Percentiles rank a stretch among this genome's conserved stretches.
Evolutionary conservation across 1,284 basidiomycete species (phyloP).

Genomic region (Phlebopus sp.): DNA sequence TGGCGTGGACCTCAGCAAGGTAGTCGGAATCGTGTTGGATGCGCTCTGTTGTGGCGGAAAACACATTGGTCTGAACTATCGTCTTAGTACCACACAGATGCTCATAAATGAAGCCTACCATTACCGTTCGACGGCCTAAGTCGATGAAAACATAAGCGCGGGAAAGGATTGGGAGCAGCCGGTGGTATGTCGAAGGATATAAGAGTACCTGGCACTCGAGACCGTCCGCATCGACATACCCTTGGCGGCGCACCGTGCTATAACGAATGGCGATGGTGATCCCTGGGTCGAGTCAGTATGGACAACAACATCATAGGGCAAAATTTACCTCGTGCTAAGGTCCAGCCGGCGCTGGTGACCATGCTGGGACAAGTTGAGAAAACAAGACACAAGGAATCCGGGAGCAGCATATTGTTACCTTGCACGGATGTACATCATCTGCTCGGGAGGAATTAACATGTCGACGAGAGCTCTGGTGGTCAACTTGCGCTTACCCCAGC

Average conservation of each 20-base stretch:
- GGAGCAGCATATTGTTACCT: conserved; percentile 34
- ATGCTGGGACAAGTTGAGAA: conserved; percentile 41
- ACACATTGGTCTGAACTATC: conserved; percentile 42
- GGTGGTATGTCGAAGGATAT: conserved; percentile 69
- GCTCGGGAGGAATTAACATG: conserved; percentile 1
- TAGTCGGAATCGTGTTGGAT: conserved; percentile 55
- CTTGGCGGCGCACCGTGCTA: conserved; percentile 70
- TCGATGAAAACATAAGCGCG: conserved; percentile 71
- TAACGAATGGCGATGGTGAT: conserved; percentile 76
- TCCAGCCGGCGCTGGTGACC: conserved; percentile 58
- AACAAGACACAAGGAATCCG: not conserved
- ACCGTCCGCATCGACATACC: conserved; percentile 47
- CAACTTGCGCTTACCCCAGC: conserved; percentile 55
- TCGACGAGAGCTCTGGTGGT: not conserved
- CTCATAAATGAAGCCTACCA: conserved; percentile 15
- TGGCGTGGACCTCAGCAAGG: conserved; percentile 71
- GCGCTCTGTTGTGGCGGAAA: conserved; percentile 46
- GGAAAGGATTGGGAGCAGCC: conserved; percentile 68
- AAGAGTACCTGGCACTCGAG: conserved; percentile 65
- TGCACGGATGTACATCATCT: conserved; percentile 74
- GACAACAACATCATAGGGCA: not conserved
- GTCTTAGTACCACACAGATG: not conserved
- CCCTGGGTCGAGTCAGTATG: conserved; percentile 36
- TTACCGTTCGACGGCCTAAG: conserved; percentile 61
- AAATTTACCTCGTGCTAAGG: conserved; percentile 52